Conservation (phyloP, 2,329 filamentous ascomycete genomes). For the Alternaria triticina region DNA sequence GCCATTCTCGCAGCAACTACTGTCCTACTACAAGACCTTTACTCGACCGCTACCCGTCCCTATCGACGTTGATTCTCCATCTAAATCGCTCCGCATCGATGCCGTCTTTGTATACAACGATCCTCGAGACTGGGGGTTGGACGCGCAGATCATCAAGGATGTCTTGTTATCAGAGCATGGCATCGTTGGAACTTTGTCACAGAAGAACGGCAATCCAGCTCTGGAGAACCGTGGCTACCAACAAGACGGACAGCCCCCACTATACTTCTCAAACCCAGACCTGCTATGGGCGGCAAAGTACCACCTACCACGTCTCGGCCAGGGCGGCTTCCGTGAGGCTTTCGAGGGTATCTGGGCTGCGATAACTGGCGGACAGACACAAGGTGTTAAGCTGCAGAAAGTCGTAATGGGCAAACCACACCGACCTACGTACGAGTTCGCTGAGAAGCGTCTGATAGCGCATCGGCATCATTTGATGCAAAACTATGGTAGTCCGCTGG, state of each 20-base stretch:
- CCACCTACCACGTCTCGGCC: slow-evolving; percentile 84
- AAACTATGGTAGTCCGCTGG: slow-evolving; percentile 27
- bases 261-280: slow-evolving; percentile 92
- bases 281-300: slow-evolving; percentile 87
- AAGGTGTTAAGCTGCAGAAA: slow-evolving; percentile 64
- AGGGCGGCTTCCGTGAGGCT: slow-evolving; percentile 87
- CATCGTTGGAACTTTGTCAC: slow-evolving; percentile 78
- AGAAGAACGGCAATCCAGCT: slow-evolving; percentile 68
- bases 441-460: slow-evolving; percentile 72
- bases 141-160: slow-evolving; percentile 84
- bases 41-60: slow-evolving; percentile 64
- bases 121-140: slow-evolving; percentile 92
- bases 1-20: slow-evolving; percentile 77
- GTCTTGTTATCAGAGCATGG: slow-evolving; percentile 80
- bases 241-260: slow-evolving; percentile 75
- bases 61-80: slow-evolving; percentile 55
- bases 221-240: slow-evolving; percentile 81
- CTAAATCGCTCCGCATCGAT: slow-evolving; percentile 74
- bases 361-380: slow-evolving; percentile 65
- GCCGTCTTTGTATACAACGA: slow-evolving; percentile 95
- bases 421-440: slow-evolving; percentile 78
- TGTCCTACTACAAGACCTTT: slow-evolving; percentile 65
- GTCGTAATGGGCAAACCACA: slow-evolving; percentile 85
- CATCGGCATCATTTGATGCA: slow-evolving; percentile 62
- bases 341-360: slow-evolving; percentile 80